These are phyloP conservation scores for Candida sp. DNA, from an alignment of 1,139 yeast species.

Conservation along the genomic window DNA sequence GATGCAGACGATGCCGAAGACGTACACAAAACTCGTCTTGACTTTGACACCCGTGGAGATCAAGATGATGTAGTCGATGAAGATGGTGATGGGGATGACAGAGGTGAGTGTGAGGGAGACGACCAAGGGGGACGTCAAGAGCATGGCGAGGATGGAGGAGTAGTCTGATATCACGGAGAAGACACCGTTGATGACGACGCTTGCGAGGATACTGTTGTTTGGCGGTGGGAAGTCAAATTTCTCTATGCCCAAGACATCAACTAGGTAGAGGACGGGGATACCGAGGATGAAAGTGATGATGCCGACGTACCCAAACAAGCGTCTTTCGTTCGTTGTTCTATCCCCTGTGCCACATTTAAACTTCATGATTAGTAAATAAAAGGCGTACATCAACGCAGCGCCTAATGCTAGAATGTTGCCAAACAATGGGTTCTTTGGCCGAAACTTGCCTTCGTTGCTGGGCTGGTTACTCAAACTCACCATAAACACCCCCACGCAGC, in stretches of 20 bases:
- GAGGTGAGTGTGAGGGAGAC: conserved; percentile 56
- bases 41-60: conserved; percentile 21
- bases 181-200: conserved; percentile 46
- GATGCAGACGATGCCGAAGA: conserved; percentile 50
- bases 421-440: conserved; percentile 43
- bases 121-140: conserved; percentile 57
- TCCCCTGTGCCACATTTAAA: conserved; percentile 48
- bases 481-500: conserved; percentile 51
- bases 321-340: conserved; percentile 48
- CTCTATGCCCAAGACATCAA: conserved; percentile 41
- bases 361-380: conserved; percentile 48
- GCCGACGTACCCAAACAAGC: conserved; percentile 53
- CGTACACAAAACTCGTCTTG: conserved; percentile 35
- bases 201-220: conserved; percentile 29
- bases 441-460: conserved; percentile 22
- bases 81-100: conserved; percentile 56
- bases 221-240: conserved; percentile 47
- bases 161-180: conserved; percentile 55
- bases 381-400: conserved; percentile 53
- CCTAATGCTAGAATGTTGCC: conserved; percentile 51
- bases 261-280: conserved; percentile 38
- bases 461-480: conserved; percentile 44
- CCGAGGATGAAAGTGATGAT: conserved; percentile 41
- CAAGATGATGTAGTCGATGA: conserved; percentile 44
- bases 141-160: conserved; percentile 51